A percentile compares a stretch with the other conserved stretches of the same genome.
phyloP scores from a whole-genome alignment of 2,329 filamentous ascomycete species.

The Fusarium pilosicola region DNA sequence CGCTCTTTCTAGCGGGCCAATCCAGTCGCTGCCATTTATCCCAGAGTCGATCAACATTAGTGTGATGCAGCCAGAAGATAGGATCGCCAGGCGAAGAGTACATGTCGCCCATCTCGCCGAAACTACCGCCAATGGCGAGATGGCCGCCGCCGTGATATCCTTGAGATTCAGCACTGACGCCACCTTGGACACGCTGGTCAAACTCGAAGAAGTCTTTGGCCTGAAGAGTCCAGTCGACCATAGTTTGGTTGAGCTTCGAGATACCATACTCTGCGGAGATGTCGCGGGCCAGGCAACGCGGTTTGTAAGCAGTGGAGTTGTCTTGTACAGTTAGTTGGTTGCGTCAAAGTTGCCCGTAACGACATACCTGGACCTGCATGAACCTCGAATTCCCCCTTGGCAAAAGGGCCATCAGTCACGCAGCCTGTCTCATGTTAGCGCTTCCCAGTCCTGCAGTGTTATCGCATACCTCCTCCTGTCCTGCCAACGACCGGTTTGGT shows the following conservation, averaged over 20 bases:
- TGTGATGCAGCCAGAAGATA: neutral
- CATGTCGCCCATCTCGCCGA: neutral
- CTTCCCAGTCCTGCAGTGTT: rapidly evolving
- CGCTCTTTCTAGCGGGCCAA: neutral
- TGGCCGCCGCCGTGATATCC: neutral
- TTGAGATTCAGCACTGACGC: neutral
- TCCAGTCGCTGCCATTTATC: neutral
- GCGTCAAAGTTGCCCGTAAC: rapidly evolving
- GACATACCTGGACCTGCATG: neutral
- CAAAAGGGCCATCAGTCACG: neutral
- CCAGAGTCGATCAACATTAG: neutral
- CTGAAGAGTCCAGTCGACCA: neutral
- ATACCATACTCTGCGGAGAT: neutral
- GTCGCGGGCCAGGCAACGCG: neutral
- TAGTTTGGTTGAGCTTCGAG: neutral
- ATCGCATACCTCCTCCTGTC: neutral
- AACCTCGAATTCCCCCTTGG: rapidly evolving
- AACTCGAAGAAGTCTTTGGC: neutral
- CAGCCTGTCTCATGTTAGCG: rapidly evolving
- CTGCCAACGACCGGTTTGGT: rapidly evolving
- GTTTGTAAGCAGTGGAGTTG: neutral
- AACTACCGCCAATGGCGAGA: neutral
- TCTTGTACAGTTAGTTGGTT: neutral
- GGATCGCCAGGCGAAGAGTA: neutral
- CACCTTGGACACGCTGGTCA: neutral